Evolutionary conservation across 768 basidiomycete genomes (phyloP).

Genomic region (Termitomyces sp.): DNA sequence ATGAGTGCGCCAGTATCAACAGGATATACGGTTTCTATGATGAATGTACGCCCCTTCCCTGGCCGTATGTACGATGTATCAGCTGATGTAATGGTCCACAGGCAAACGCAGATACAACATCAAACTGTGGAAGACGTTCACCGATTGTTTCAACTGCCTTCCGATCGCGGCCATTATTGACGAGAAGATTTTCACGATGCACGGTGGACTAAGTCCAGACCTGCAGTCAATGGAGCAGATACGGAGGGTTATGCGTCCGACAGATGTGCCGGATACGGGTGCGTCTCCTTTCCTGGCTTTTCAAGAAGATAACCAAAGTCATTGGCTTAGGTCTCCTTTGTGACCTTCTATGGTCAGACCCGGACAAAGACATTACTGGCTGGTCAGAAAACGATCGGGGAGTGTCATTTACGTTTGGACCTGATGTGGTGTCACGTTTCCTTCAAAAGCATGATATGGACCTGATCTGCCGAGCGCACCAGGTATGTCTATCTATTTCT

Average conservation of each 20-base stretch:
- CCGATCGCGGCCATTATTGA: constrained; percentile 99
- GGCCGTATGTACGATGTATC: constrained; percentile 4
- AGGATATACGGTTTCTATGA: constrained; percentile 99
- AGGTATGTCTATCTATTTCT: constrained; percentile 56
- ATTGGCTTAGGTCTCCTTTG: constrained; percentile 73
- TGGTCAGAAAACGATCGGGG: constrained; percentile 99
- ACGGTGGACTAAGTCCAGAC: constrained; percentile 95
- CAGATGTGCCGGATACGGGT: constrained; percentile 99
- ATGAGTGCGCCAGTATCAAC: constrained; percentile 99
- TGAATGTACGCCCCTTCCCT: constrained; percentile 69
- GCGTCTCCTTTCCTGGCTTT: constrained; percentile 18
- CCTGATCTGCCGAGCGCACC: constrained; percentile 96
- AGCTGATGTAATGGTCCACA: constrained; percentile 26
- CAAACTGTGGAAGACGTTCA: constrained; percentile 99
- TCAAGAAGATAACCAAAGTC: background rate
- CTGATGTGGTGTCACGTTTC: constrained; percentile 97
- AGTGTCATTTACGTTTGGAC: constrained; percentile 98
- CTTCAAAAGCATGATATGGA: constrained; percentile 99
- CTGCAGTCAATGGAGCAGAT: constrained; percentile 99
- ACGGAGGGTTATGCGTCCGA: constrained; percentile 97
- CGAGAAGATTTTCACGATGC: constrained; percentile 99
- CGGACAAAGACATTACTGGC: constrained; percentile 98
- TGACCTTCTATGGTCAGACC: constrained; percentile 98
- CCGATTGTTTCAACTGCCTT: constrained; percentile 99
- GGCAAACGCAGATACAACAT: constrained; percentile 99